Conservation (phyloP, 2,329 filamentous ascomycete genomes). For the Lasiodiplodia gonubiensis region DNA sequence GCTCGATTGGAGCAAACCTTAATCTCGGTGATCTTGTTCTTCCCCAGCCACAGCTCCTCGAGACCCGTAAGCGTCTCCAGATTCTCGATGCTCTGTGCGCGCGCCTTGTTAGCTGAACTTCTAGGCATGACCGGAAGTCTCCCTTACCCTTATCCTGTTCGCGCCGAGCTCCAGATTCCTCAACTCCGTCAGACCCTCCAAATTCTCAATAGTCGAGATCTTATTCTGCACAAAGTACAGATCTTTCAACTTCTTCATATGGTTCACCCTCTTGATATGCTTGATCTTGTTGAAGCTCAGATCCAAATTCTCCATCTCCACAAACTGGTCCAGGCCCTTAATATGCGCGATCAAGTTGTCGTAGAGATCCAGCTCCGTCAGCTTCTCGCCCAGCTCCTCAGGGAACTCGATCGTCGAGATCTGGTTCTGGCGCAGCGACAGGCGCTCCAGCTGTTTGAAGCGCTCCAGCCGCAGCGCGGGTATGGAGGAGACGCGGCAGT, state of each 20-base stretch:
- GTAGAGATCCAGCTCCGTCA: slow-evolving; percentile 91
- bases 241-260: slow-evolving; percentile 78
- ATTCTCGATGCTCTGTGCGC: slow-evolving; percentile 70
- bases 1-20: slow-evolving; percentile 51
- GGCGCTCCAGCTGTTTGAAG: slow-evolving; percentile 74
- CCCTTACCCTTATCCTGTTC: slow-evolving; percentile 70
- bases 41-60: slow-evolving; percentile 92
- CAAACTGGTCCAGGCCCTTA: slow-evolving; percentile 78
- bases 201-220: slow-evolving; percentile 82
- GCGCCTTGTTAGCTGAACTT: not conserved
- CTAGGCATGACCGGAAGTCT: slow-evolving; percentile 40
- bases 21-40: slow-evolving; percentile 92
- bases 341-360: slow-evolving; percentile 93
- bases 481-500: slow-evolving; percentile 82
- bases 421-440: slow-evolving; percentile 92
- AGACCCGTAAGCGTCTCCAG: slow-evolving; percentile 76
- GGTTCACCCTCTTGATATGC: slow-evolving; percentile 87
- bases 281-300: slow-evolving; percentile 99
- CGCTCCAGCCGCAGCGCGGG: slow-evolving; percentile 79
- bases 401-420: slow-evolving; percentile 83
- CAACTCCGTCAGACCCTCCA: slow-evolving; percentile 76
- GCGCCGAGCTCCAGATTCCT: slow-evolving; percentile 89
- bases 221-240: slow-evolving; percentile 95
- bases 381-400: slow-evolving; percentile 64
- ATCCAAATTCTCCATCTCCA: slow-evolving; percentile 78